Percentiles rank a stretch among this genome's conserved stretches.
Evolutionary conservation across 495 filamentous ascomycete genomes (phyloP).

Genomic region (Lichina pygmaea): DNA sequence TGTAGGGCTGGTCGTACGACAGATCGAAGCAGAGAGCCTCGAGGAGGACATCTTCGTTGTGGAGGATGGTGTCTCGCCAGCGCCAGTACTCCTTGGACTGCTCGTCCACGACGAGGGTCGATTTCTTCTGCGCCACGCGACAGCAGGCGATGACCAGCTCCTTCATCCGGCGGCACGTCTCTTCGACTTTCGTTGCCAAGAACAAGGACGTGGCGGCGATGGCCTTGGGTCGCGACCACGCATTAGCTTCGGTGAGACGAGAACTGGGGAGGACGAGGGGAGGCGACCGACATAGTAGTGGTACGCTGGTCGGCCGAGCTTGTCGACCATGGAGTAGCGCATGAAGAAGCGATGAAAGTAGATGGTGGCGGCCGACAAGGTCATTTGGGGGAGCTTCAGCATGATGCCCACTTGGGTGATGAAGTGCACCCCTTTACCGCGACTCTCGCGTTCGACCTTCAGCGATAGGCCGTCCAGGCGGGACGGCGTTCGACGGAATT

Average conservation of each 20-base stretch:
- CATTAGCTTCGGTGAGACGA: background rate
- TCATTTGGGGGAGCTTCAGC: constrained; percentile 76
- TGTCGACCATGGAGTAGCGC: constrained; percentile 47
- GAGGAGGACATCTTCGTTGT: constrained; percentile 72
- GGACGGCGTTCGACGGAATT: constrained; percentile 58
- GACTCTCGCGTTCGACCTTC: constrained; percentile 45
- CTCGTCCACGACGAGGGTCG: constrained; percentile 66
- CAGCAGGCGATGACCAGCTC: constrained; percentile 80
- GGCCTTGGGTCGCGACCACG: constrained; percentile 4
- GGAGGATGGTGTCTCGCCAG: constrained; percentile 80
- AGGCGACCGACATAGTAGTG: constrained; percentile 50
- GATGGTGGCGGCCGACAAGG: constrained; percentile 69
- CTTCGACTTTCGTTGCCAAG: constrained; percentile 87
- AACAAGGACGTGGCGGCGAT: constrained; percentile 77
- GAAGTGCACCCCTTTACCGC: constrained; percentile 85
- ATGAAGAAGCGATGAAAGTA: constrained; percentile 93
- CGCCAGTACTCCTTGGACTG: constrained; percentile 92
- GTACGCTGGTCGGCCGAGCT: constrained; percentile 30
- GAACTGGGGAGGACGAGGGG: constrained; percentile 1
- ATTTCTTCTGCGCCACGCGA: constrained; percentile 81
- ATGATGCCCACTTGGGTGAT: constrained; percentile 83
- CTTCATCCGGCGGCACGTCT: constrained; percentile 79
- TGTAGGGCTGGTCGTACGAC: constrained; percentile 61
- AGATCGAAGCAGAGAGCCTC: constrained; percentile 89
- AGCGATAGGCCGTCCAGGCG: constrained; percentile 54